Base-by-base conservation (phyloP, 2,329 filamentous ascomycete species). In the Trichoderma lentiforme region DNA sequence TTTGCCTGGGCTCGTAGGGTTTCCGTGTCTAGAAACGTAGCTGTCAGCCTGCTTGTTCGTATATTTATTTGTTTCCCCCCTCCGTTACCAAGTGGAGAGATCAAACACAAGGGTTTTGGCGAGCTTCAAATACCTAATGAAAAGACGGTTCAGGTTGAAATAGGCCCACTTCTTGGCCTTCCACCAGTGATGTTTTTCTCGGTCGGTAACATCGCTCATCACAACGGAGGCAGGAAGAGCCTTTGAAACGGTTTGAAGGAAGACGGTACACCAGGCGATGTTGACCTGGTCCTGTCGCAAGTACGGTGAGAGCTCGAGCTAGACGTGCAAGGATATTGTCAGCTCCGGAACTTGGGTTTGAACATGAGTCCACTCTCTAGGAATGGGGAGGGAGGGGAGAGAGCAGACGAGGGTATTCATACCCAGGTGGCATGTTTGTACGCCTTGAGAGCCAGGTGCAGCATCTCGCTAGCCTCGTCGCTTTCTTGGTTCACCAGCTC, bases 151-250 rank as follows among this genome's bases (percentile, higher is more conserved):
- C 77, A 99, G 84, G 82, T 98, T 98, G 79, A 96, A 97, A 82
- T 98, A 99, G 15, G 95, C 93, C 96, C 96, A 98, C 83, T 99
- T 99, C 90, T 98, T 98, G 74, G 95, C 93, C 86, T 98, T 99
- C 95, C 95, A 99, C 95, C 96, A 99, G 82, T 98, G 94, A 80
- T 97, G 95, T 78, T 92, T 89, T 82, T 98, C 96, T 72, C 96
- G 90, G 79, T 98, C 95, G 72, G 93, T 90, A 67, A 92, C 84
- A 72, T 91, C 93, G 73, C 93, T 93, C 73, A 97, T 94, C 88
- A 98, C 91, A 43, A 95, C 92, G 76, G 87, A 90, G 71, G 92
- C 87, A 5, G 96, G 96, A 43, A 93, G 90, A 26, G 91, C 85
- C 83, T 98, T 98, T 76, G 92, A 91, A 43, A 98, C 93, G 66